Evolutionary conservation across 805 yeast species (phyloP).

Genomic region (Saccharomyces paradoxus): DNA sequence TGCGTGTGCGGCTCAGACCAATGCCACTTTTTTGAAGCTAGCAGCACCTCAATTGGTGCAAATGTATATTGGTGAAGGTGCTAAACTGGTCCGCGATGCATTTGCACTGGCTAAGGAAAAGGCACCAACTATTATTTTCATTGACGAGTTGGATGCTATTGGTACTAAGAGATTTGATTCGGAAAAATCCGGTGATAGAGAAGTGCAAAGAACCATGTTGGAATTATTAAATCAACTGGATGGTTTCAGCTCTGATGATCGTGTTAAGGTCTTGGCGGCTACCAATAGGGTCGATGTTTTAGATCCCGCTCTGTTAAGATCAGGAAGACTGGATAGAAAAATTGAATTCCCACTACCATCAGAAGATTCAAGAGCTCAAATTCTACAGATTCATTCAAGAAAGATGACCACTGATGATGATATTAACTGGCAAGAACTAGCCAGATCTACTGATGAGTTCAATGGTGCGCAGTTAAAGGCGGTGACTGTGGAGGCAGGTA

Average conservation of each 20-base stretch:
- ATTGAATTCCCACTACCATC: slow-evolving; percentile 97
- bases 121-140: slow-evolving; percentile 95
- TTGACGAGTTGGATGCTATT: slow-evolving; percentile 97
- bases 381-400: slow-evolving; percentile 92
- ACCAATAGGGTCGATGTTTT: slow-evolving; percentile 96
- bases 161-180: slow-evolving; percentile 98
- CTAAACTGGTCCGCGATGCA: slow-evolving; percentile 93
- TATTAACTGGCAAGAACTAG: slow-evolving; percentile 96
- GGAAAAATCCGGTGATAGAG: slow-evolving; percentile 95
- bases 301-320: slow-evolving; percentile 96
- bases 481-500: slow-evolving; percentile 98
- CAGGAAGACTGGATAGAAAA: slow-evolving; percentile 95
- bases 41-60: slow-evolving; percentile 98
- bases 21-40: slow-evolving; percentile 90
- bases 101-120: slow-evolving; percentile 95
- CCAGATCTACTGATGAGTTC: slow-evolving; percentile 96
- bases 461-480: slow-evolving; percentile 99
- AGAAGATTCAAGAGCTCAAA: slow-evolving; percentile 95
- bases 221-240: slow-evolving; percentile 94
- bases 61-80: slow-evolving; percentile 98
- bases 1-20: slow-evolving; percentile 98
- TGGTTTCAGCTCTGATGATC: slow-evolving; percentile 94
- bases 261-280: slow-evolving; percentile 96
- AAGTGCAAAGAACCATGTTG: slow-evolving; percentile 98
- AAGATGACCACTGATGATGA: slow-evolving; percentile 88